Percentiles rank a stretch among this genome's conserved stretches.
These are phyloP conservation scores for Insectozyma bohioensis DNA, from an alignment of 1,139 yeast genomes.

Conservation along the genomic window DNA sequence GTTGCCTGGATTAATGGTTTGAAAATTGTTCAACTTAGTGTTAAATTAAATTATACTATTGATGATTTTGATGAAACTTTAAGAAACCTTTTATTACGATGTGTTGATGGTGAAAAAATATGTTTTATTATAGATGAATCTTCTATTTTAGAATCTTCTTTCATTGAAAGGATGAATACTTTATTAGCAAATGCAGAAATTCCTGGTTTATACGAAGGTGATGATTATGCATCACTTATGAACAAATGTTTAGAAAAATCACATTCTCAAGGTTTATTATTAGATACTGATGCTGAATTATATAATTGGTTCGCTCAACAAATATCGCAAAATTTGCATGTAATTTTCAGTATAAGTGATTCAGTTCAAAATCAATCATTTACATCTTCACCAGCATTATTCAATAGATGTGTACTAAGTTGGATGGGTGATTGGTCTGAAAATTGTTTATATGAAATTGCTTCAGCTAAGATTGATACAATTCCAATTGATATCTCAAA, in stretches of 20 bases:
- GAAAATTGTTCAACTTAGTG: constrained; percentile 57
- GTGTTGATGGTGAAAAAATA: constrained; percentile 57
- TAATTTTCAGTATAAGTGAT: constrained; percentile 74
- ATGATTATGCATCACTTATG: constrained; percentile 58
- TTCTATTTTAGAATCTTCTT: constrained; percentile 70
- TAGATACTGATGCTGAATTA: constrained; percentile 74
- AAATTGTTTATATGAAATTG: constrained; percentile 51
- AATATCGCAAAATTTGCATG: constrained; percentile 73
- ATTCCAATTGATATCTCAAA: constrained; percentile 55
- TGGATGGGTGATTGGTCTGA: constrained; percentile 89
- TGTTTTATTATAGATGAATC: constrained; percentile 85
- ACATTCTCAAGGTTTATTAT: constrained; percentile 55
- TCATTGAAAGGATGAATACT: constrained; percentile 90
- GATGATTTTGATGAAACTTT: constrained; percentile 68
- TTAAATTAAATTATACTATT: constrained; percentile 54
- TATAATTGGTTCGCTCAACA: constrained; percentile 73
- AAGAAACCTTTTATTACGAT: constrained; percentile 48
- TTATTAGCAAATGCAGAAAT: constrained; percentile 88
- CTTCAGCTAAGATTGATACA: constrained; percentile 36
- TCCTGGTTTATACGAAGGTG: constrained; percentile 86
- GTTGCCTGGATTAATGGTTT: constrained; percentile 93
- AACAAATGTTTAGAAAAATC: constrained; percentile 59
- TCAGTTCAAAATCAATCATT: constrained; percentile 43
- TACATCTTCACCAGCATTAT: constrained; percentile 83
- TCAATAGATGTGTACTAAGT: constrained; percentile 84